phyloP scores from a whole-genome alignment of 2,329 filamentous ascomycete species.

The Ceratocystis cubensis region DNA sequence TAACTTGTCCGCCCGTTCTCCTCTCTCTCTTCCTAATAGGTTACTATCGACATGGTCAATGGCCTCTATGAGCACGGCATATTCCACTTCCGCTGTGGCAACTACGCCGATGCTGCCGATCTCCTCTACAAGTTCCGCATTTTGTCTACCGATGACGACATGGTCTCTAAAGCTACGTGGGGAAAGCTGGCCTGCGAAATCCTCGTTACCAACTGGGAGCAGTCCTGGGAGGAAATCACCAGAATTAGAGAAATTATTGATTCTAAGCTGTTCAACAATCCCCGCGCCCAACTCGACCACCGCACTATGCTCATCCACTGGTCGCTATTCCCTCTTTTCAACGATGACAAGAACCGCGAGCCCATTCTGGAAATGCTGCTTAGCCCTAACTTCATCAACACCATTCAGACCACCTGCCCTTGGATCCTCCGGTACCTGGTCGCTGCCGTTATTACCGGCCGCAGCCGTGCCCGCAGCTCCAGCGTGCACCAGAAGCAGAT shows the following conservation, averaged over 20 bases:
- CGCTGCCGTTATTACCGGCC: constrained; percentile 89
- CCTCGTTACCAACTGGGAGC: constrained; percentile 88
- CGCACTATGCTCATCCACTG: constrained; percentile 97
- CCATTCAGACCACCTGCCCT: constrained; percentile 92
- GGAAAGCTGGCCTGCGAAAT: constrained; percentile 96
- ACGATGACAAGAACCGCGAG: constrained; percentile 84
- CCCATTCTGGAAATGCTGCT: constrained; percentile 92
- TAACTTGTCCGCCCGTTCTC: neutral
- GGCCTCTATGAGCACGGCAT: constrained; percentile 90
- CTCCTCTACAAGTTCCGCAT: constrained; percentile 96
- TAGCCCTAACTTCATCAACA: constrained; percentile 96
- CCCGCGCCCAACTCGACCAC: constrained; percentile 87
- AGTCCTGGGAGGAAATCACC: constrained; percentile 75
- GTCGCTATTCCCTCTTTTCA: constrained; percentile 97
- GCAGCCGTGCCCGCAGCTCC: constrained; percentile 66
- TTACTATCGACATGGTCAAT: constrained; percentile 91
- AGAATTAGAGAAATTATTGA: constrained; percentile 91
- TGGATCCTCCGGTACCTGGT: constrained; percentile 93
- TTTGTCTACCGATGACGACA: constrained; percentile 95
- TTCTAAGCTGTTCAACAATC: constrained; percentile 89
- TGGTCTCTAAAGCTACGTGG: constrained; percentile 91
- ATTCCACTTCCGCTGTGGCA: constrained; percentile 95
- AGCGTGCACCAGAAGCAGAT: constrained; percentile 92
- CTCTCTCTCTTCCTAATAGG: constrained; percentile 35
- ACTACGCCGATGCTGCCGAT: constrained; percentile 81